Percentiles rank a stretch among this genome's conserved stretches.
Evolutionary conservation across 1,284 basidiomycete genomes (phyloP).

Genomic region (Ganoderma meredithae): DNA sequence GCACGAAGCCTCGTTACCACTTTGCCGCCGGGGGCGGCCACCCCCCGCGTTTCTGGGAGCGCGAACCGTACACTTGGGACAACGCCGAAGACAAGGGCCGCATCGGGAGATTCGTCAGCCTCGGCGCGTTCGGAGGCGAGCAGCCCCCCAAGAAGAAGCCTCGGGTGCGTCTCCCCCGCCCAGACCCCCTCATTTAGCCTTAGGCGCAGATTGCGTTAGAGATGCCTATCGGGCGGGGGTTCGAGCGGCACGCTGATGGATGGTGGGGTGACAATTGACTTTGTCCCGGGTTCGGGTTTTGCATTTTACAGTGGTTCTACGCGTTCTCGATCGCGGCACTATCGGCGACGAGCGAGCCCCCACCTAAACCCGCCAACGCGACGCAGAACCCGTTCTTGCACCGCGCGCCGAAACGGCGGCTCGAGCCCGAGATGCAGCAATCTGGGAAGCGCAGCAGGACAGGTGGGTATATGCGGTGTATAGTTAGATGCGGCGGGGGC

Average conservation of each 20-base stretch:
- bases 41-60: conserved; percentile 86
- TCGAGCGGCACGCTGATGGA: neutral
- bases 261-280: neutral
- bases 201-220: neutral
- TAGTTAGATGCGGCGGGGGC: neutral
- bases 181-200: neutral
- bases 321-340: conserved; percentile 70
- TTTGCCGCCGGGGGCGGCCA: conserved; percentile 69
- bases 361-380: conserved; percentile 65
- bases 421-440: conserved; percentile 55
- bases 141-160: conserved; percentile 76
- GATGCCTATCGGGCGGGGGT: conserved; percentile 3
- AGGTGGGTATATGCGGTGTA: conserved; percentile 49
- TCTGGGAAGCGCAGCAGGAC: conserved; percentile 61
- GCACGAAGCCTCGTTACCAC: conserved; percentile 80
- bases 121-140: conserved; percentile 86
- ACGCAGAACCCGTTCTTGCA: conserved; percentile 77
- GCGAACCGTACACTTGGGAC: conserved; percentile 89
- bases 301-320: conserved; percentile 70
- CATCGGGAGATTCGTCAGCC: conserved; percentile 80
- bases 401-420: conserved; percentile 58
- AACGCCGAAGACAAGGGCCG: conserved; percentile 62
- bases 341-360: conserved; percentile 41
- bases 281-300: too few species aligned
- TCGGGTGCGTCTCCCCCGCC: conserved; percentile 59